These are phyloP conservation scores for Sporodiniella umbellata DNA, from an alignment of 371 early-diverging fungal genomes.

Conservation along the genomic window DNA sequence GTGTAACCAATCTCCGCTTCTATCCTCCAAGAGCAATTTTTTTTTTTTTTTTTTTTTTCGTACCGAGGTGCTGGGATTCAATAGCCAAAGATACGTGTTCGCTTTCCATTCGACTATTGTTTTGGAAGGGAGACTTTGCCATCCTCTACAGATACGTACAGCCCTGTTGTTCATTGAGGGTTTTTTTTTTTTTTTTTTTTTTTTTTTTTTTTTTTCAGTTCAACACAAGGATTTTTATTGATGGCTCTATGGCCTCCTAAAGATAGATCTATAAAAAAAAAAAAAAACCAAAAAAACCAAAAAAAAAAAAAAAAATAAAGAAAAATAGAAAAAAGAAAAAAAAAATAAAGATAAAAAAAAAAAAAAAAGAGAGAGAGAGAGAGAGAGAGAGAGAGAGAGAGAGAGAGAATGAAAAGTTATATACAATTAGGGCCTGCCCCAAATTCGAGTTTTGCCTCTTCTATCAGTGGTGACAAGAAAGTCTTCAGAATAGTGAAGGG, in stretches of 20 bases:
- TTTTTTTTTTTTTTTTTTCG: neutral
- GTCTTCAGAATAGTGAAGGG: conserved; percentile 45
- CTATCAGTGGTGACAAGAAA: conserved; percentile 81
- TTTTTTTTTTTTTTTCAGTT: too few species aligned
- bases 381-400: neutral
- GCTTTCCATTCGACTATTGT: too few species aligned
- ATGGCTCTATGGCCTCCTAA: too few species aligned
- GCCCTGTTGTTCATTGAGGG: neutral
- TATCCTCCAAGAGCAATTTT: neutral
- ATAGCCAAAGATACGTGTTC: neutral
- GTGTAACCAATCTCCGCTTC: too few species aligned
- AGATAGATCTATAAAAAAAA: too few species aligned
- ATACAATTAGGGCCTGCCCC: conserved; percentile 48
- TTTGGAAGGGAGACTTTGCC: too few species aligned
- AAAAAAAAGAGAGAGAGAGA: neutral
- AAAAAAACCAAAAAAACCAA: too few species aligned
- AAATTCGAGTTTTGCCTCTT: conserved; percentile 76
- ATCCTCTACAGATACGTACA: too few species aligned
- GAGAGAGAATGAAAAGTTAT: neutral
- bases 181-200: neutral
- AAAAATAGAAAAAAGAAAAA: too few species aligned
- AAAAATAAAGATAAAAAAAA: neutral
- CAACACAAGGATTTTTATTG: too few species aligned
- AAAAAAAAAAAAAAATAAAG: too few species aligned
- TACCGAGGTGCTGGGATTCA: neutral